phyloP scores from a whole-genome alignment of 192 early-diverging fungal genomes.

The Linnemannia zychae region DNA sequence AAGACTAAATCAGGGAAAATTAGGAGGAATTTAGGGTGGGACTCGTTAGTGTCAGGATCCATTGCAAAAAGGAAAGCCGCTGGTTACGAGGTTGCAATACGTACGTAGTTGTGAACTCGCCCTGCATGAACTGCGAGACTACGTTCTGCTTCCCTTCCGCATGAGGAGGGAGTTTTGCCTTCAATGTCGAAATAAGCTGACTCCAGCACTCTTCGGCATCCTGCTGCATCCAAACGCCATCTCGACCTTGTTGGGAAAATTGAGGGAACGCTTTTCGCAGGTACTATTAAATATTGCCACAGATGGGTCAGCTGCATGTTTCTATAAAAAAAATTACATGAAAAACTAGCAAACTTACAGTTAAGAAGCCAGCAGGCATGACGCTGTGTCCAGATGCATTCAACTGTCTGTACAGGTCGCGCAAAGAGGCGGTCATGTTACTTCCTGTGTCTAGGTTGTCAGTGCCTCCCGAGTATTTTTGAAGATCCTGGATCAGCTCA shows the following conservation, averaged over 20 bases:
- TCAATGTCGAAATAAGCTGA: constrained; percentile 81
- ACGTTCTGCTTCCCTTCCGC: constrained; percentile 34
- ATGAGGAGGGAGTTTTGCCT: constrained; percentile 61
- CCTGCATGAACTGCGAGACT: constrained; percentile 80
- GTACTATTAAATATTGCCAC: constrained; percentile 48
- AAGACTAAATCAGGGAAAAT: constrained; percentile 60
- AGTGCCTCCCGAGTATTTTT: constrained; percentile 61
- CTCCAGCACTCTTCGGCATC: constrained; percentile 99
- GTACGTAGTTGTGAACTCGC: constrained; percentile 67
- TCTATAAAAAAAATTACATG: background rate
- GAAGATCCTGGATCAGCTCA: constrained; percentile 69
- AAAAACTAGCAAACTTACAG: constrained; percentile 56
- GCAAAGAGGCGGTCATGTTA: constrained; percentile 79
- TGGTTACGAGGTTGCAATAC: background rate
- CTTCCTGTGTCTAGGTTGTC: constrained; percentile 65
- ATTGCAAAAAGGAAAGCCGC: background rate
- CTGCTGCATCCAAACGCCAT: constrained; percentile 88
- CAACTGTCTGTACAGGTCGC: constrained; percentile 81
- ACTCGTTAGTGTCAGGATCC: background rate
- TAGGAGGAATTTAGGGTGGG: background rate
- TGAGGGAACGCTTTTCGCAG: constrained; percentile 87
- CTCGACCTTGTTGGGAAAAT: constrained; percentile 84
- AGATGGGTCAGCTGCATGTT: background rate
- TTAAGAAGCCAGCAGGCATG: constrained; percentile 84
- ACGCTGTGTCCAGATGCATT: constrained; percentile 76